Evolutionary conservation across 768 basidiomycete genomes (phyloP).

Genomic region (Pulveroboletus sp.): DNA sequence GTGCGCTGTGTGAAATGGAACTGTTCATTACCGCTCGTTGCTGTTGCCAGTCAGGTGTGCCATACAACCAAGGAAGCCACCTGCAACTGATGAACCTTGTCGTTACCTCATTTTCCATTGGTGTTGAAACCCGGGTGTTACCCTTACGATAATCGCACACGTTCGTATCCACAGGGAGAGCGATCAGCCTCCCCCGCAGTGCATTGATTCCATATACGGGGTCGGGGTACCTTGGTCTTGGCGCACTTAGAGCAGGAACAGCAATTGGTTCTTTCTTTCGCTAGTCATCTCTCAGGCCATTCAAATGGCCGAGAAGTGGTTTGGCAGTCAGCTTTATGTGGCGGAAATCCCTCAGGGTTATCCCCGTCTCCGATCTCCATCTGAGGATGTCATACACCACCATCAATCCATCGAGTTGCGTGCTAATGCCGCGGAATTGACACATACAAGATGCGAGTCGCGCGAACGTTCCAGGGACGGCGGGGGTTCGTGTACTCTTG

Average conservation of each 20-base stretch:
- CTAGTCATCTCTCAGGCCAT: not conserved
- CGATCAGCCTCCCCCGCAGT: not conserved
- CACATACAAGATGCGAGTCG: not conserved
- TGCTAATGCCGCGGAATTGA: not conserved
- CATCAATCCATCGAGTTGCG: not conserved
- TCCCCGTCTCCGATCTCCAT: too few relatives aligned
- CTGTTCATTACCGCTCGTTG: constrained; percentile 4
- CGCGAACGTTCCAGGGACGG: not conserved
- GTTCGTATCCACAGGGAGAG: not conserved
- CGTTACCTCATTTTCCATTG: not conserved
- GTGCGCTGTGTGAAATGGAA: constrained; percentile 4
- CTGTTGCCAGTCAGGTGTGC: not conserved
- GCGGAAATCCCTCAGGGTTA: too few relatives aligned
- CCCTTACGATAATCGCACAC: constrained; percentile 7
- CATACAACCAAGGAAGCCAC: too few relatives aligned
- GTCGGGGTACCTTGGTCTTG: too few relatives aligned
- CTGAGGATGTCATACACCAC: too few relatives aligned
- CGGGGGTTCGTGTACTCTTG: not conserved
- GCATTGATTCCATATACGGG: too few relatives aligned
- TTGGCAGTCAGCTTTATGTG: too few relatives aligned
- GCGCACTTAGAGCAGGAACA: too few relatives aligned
- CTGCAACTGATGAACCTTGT: not conserved
- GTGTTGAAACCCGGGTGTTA: constrained; percentile 10
- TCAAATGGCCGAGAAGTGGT: too few relatives aligned
- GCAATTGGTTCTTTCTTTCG: not conserved